Base-by-base conservation (phyloP, 2,329 filamentous ascomycete genomes). In the Truncatella angustata region DNA sequence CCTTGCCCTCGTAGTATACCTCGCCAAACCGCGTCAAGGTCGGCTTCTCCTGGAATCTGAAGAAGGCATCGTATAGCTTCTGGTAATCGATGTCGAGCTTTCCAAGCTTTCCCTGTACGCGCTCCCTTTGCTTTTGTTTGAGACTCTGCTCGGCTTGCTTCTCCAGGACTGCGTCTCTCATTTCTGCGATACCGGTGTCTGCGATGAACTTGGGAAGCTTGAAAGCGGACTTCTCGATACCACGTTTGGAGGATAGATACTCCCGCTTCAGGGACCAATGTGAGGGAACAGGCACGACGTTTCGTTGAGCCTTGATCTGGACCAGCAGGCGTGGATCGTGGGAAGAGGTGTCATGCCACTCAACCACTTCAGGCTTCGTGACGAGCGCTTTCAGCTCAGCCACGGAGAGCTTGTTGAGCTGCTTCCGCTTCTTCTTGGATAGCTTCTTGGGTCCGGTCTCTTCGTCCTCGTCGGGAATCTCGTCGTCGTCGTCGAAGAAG, bases 1-100 rank as follows among this genome's bases (percentile, higher is more conserved):
- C 94, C 70, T 99, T 99, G 66, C 94, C 94, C 72, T 99, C 94
- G 69, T 97, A 97, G 71, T 99, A 99, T n/a, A 99, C 92, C 70
- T 99, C 94, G 36, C 94, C 94, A 62, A 96, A 99, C 39, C 92
- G 84, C 28, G 94, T 97, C 57, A 99, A 75, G 61, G 91, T 86
- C 0, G 94, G 94, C 72, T 99, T 99, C 36, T 91, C 96, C 73
- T 99, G 94, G 67, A 96, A 95, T 54, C 91, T 85, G 78, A 99
- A 99, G 77, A 99, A 99, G 4, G 94, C 94, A 67, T 97, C 94
- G 73, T 97, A 97, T 50, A 97, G 84, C 70, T 94, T 97, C 67
- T 96, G 91, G 70, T 99, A 99, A 71, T 99, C 94, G 60, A 99
- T 97, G 69, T 99, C 94, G 47, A 99, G 79, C 70, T 94, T 95